phyloP scores from a whole-genome alignment of 2,329 filamentous ascomycete species.

The Aaosphaeria arxii region DNA sequence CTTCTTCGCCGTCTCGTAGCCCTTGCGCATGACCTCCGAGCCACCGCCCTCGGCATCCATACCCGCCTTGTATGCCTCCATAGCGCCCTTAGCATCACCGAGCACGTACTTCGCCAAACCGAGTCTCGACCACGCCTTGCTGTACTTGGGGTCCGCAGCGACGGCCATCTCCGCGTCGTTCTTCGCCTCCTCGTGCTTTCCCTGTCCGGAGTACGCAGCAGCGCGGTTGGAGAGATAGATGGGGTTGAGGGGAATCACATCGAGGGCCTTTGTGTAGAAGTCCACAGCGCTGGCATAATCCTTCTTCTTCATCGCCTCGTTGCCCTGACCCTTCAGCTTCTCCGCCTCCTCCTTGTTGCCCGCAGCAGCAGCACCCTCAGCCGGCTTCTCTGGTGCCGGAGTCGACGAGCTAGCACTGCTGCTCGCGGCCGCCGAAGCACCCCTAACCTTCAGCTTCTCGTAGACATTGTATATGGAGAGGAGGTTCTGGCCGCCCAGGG shows the following conservation, averaged over 20 bases:
- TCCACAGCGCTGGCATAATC: conserved; percentile 82
- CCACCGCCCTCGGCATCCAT: conserved; percentile 95
- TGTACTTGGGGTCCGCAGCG: conserved; percentile 84
- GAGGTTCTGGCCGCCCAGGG: conserved; percentile 82
- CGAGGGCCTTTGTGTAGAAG: conserved; percentile 82
- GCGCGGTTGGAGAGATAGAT: conserved; percentile 98
- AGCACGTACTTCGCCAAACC: conserved; percentile 89
- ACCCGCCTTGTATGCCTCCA: conserved; percentile 91
- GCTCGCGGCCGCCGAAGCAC: conserved; percentile 43
- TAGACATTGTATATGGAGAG: conserved; percentile 92
- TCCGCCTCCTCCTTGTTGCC: conserved; percentile 76
- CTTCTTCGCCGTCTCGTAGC: conserved; percentile 87
- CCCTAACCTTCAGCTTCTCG: conserved; percentile 82
- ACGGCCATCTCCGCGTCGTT: conserved; percentile 90
- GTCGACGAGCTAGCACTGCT: conserved; percentile 42
- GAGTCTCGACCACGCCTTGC: conserved; percentile 93
- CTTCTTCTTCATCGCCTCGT: conserved; percentile 92
- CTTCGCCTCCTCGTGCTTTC: conserved; percentile 79
- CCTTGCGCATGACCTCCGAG: conserved; percentile 96
- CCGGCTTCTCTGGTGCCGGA: conserved; percentile 16
- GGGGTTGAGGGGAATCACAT: conserved; percentile 77
- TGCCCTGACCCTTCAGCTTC: conserved; percentile 82
- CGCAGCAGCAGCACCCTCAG: conserved; percentile 18
- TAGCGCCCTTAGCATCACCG: conserved; percentile 83
- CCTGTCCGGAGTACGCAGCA: conserved; percentile 81